Evolutionary conservation across 2,329 filamentous ascomycete species (phyloP).

Genomic region (Colletotrichum lini): DNA sequence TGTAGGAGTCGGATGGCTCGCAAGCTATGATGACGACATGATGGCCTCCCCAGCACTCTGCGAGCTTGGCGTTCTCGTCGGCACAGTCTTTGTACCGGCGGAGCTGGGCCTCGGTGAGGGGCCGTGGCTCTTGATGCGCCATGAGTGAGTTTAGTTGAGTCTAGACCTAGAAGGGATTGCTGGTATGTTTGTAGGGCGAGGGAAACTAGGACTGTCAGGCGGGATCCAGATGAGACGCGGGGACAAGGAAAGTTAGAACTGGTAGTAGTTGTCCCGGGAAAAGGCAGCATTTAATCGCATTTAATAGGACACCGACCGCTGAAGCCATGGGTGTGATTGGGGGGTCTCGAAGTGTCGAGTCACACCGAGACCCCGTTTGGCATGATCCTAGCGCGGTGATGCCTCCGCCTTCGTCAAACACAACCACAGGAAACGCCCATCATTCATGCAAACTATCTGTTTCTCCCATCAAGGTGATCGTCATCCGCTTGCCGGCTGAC

Average conservation of each 20-base stretch:
- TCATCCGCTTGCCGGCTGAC: background rate
- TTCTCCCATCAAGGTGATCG: no score
- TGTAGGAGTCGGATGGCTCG: background rate
- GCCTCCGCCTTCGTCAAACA: no score
- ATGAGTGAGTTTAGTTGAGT: background rate
- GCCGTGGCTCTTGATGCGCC: background rate
- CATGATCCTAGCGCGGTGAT: no score
- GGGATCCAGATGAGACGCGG: no score
- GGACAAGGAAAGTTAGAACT: no score
- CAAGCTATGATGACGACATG: slow-evolving; percentile 2
- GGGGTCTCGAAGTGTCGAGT: background rate
- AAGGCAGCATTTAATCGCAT: background rate
- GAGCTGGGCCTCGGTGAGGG: slow-evolving; percentile 9
- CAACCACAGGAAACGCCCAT: no score
- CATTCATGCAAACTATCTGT: background rate
- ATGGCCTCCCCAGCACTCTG: slow-evolving; percentile 9
- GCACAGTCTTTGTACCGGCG: slow-evolving; percentile 20
- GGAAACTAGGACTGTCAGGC: no score
- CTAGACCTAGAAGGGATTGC: no score
- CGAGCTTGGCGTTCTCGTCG: slow-evolving; percentile 17
- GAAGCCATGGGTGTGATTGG: background rate
- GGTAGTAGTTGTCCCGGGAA: background rate
- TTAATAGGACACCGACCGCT: background rate
- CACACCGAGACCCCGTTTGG: background rate
- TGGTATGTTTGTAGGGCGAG: no score